These are phyloP conservation scores for Ogataea henricii DNA, from an alignment of 805 yeast genomes.

Conservation along the genomic window DNA sequence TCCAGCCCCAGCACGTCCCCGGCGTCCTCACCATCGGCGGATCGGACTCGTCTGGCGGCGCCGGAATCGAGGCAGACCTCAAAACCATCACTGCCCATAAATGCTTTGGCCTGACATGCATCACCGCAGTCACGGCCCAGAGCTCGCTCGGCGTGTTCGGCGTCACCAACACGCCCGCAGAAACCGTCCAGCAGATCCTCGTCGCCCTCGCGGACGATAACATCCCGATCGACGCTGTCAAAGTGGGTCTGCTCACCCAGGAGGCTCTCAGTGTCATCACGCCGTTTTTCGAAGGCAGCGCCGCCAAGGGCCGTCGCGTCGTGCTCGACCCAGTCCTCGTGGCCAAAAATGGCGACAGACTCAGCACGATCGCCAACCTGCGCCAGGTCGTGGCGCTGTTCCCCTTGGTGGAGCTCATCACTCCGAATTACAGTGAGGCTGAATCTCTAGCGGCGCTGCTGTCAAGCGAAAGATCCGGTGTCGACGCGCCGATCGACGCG, in stretches of 20 bases:
- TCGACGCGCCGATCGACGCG: slow-evolving; percentile 2
- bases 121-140: slow-evolving; percentile 81
- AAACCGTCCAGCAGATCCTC: slow-evolving; percentile 50
- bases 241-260: slow-evolving; percentile 72
- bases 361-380: slow-evolving; percentile 45
- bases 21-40: slow-evolving; percentile 63
- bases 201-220: slow-evolving; percentile 58
- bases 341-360: slow-evolving; percentile 69
- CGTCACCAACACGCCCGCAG: slow-evolving; percentile 46
- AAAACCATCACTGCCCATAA: slow-evolving; percentile 77
- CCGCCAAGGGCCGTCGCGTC: slow-evolving; percentile 26
- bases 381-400: slow-evolving; percentile 18
- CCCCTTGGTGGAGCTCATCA: slow-evolving; percentile 43
- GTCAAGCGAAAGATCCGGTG: slow-evolving; percentile 27
- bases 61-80: slow-evolving; percentile 90
- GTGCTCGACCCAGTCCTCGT: slow-evolving; percentile 86
- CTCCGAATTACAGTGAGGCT: slow-evolving; percentile 75
- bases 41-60: slow-evolving; percentile 88
- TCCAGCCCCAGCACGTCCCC: slow-evolving; percentile 28
- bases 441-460: slow-evolving; percentile 26
- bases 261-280: slow-evolving; percentile 46
- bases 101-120: slow-evolving; percentile 79
- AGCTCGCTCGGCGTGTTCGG: slow-evolving; percentile 54
- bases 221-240: slow-evolving; percentile 65
- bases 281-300: slow-evolving; percentile 16